Percentiles rank a stretch among this genome's conserved stretches.
Conservation (phyloP, 164 flowering plant genomes). For the Stephania cephalantha region DNA sequence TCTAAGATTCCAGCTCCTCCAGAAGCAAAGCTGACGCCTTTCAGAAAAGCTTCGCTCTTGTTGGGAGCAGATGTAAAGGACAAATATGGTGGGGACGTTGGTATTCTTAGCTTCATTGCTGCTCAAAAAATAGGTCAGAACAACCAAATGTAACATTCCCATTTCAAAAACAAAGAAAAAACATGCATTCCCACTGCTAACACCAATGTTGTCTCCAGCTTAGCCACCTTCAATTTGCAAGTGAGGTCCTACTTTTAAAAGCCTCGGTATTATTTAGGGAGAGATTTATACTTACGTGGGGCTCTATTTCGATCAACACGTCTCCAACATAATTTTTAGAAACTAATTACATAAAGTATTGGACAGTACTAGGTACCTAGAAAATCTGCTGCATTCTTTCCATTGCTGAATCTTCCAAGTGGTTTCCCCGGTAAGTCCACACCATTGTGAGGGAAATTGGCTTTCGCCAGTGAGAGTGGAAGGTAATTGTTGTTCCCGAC, state of each 20-base stretch:
- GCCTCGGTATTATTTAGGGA: too few relatives aligned
- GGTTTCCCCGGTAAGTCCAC: slow-evolving; percentile 58
- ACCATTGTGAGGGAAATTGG: slow-evolving; percentile 74
- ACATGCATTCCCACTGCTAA: too few relatives aligned
- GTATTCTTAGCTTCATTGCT: slow-evolving; percentile 66
- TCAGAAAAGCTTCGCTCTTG: slow-evolving; percentile 19
- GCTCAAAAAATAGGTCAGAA: slow-evolving; percentile 5
- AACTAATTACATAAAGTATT: too few relatives aligned
- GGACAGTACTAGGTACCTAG: slow-evolving; percentile 31
- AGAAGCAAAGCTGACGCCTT: slow-evolving; percentile 80
- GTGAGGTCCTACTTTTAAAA: too few relatives aligned
- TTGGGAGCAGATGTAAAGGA: slow-evolving; percentile 25
- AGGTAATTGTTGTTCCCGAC: slow-evolving; percentile 81
- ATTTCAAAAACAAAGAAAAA: too few relatives aligned
- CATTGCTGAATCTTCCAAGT: slow-evolving; percentile 76
- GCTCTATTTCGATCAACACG: too few relatives aligned
- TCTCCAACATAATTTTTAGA: too few relatives aligned
- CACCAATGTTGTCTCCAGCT: too few relatives aligned
- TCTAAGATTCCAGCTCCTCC: slow-evolving; percentile 77
- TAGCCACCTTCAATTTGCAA: too few relatives aligned
- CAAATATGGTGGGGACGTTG: slow-evolving; percentile 55
- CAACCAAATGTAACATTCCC: too few relatives aligned
- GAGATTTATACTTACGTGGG: too few relatives aligned
- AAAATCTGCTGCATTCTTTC: slow-evolving; percentile 77
- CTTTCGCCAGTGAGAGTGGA: slow-evolving; percentile 39